Base-by-base conservation (phyloP, 2,329 filamentous ascomycete genomes). In the Fusarium heterosporum region DNA sequence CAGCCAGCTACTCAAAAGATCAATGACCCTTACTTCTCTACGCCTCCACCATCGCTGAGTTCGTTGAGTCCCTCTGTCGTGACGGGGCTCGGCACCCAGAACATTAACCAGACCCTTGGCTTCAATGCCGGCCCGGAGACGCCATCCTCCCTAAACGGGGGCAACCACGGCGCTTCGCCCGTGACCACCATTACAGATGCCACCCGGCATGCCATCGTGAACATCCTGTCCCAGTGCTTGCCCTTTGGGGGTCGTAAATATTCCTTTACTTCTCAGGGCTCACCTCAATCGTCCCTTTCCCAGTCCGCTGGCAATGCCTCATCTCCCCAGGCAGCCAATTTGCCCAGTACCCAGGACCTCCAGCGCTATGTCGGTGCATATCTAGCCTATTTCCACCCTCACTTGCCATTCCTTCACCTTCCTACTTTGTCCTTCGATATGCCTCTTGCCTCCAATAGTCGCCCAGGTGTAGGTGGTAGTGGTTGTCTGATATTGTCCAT, bases 331-430 rank as follows among this genome's bases (percentile, higher is more conserved):
- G 83, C 80, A 73, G 85, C 81, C 71, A 85, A 81, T 68, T 84
- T 97, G 58, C 94, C 95, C 52, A 93, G 87, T 79, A 95, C 93
- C 32, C 84, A 87, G 75, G 93, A 97, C 76, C 87, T 98, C 64
- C 93, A 96, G 78, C 91, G 93, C 76, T 97, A 94, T 78, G 92
- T 97, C 65, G 89, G 89, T 68, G 91, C 94, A 61, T 98, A 97
- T 79, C 89, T 98, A 73, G 89, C 89, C 68, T 97, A 93, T 77
- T 97, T 97, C 78, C 94, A 97, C 75, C 95, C 95, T 22, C 95
- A 98, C 77, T 80, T 97, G 63, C 95, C 96, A n/a, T 97, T 98
- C 78, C 83, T 97, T 63, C 95, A 98, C 79, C 88, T 97, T 70
- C 90, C 94, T 51, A 97, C 95, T 16, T 83, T 98, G 66, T 93